Evolutionary conservation across 108 stramenopile genomes (phyloP).

Genomic region (Aurantiochytrium sp.): DNA sequence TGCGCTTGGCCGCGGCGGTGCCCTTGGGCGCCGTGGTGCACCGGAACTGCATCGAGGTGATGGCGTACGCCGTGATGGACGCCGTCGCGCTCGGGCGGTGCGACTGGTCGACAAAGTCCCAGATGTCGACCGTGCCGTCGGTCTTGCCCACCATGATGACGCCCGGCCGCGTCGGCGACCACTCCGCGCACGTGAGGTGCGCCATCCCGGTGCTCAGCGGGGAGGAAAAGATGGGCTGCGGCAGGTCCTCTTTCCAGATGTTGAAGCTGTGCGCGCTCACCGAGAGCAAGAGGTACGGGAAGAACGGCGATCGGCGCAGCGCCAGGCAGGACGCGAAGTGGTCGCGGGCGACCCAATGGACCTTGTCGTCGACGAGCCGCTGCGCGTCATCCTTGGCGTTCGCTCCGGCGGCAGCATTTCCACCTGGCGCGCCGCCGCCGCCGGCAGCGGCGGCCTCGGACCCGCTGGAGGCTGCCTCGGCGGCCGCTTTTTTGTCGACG

Average conservation of each 20-base stretch:
- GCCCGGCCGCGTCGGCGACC: constrained; percentile 60
- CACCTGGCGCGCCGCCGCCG: too few species aligned
- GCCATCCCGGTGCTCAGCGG: constrained; percentile 33
- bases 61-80: constrained; percentile 48
- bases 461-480: too few species aligned
- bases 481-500: too few species aligned
- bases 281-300: constrained; percentile 54
- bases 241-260: constrained; percentile 52
- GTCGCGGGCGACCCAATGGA: constrained; percentile 57
- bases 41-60: constrained; percentile 61
- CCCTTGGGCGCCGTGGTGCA: neutral
- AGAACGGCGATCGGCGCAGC: constrained; percentile 56
- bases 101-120: constrained; percentile 61
- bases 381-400: neutral
- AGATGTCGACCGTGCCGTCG: constrained; percentile 60
- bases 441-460: too few species aligned
- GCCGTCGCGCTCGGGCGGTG: constrained; percentile 48
- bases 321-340: constrained; percentile 50
- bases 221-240: constrained; percentile 50
- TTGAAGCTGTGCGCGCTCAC: constrained; percentile 59
- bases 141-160: constrained; percentile 52
- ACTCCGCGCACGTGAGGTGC: constrained; percentile 53
- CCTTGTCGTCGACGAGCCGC: constrained; percentile 44
- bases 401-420: neutral
- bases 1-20: neutral